These are phyloP conservation scores for Moesziomyces aphidis DNA, from an alignment of 1,284 basidiomycete species.

Conservation along the genomic window DNA sequence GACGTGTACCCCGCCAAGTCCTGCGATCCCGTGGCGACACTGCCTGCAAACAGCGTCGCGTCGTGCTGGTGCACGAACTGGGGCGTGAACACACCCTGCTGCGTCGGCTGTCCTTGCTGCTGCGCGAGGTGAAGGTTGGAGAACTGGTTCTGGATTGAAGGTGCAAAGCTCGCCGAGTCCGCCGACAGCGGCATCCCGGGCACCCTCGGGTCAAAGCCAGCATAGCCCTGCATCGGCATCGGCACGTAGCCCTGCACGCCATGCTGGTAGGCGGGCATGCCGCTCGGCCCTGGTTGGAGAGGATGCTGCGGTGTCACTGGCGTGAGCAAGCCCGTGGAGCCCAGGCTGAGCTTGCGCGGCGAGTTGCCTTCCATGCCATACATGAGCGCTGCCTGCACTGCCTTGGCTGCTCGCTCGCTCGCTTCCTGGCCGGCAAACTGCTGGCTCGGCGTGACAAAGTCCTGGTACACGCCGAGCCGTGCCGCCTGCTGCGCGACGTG, in stretches of 20 bases:
- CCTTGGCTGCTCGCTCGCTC: conserved; percentile 48
- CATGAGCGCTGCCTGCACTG: conserved; percentile 51
- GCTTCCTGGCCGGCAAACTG: conserved; percentile 49
- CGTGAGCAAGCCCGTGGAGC: conserved; percentile 38
- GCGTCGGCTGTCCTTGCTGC: conserved; percentile 10
- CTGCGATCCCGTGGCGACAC: conserved; percentile 8
- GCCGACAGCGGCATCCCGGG: conserved; percentile 42
- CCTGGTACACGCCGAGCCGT: conserved; percentile 33
- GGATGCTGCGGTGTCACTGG: conserved; percentile 52
- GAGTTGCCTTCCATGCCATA: conserved; percentile 51
- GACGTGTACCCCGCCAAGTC: conserved; percentile 45
- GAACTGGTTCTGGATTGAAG: conserved; percentile 43
- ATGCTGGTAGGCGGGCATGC: conserved; percentile 5
- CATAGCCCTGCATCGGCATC: conserved; percentile 19
- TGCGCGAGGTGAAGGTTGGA: conserved; percentile 35
- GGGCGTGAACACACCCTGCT: conserved; percentile 24
- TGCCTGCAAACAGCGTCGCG: conserved; percentile 31
- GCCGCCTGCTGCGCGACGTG: conserved; percentile 47
- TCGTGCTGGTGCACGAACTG: conserved; percentile 44
- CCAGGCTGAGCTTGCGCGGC: conserved; percentile 38
- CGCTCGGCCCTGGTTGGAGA: conserved; percentile 31
- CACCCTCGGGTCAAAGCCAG: conserved; percentile 25
- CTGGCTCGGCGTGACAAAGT: conserved; percentile 50
- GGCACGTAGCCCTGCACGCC: conserved; percentile 10
- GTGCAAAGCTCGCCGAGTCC: conserved; percentile 36